These are phyloP conservation scores for Phytophthora colocasiae DNA, from an alignment of 352 stramenopile genomes.

Conservation along the genomic window DNA sequence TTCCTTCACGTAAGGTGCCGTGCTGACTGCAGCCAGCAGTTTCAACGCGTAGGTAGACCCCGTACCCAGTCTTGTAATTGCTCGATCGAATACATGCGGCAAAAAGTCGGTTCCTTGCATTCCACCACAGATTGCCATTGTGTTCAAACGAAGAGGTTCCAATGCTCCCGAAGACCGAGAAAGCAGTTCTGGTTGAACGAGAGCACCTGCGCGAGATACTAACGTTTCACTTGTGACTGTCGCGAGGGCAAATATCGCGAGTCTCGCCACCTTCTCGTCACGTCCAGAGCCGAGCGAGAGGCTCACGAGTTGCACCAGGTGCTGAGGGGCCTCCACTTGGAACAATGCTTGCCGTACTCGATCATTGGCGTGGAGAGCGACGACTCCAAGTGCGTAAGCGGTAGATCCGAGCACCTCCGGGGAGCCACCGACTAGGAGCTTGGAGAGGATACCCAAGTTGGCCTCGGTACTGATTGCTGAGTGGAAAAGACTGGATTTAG, in stretches of 20 bases:
- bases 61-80: constrained; percentile 24
- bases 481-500: constrained; percentile 60
- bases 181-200: constrained; percentile 25
- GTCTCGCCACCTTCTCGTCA: constrained; percentile 46
- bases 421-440: constrained; percentile 65
- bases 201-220: constrained; percentile 24
- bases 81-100: constrained; percentile 34
- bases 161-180: constrained; percentile 6
- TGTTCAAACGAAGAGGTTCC: constrained; percentile 26
- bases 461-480: constrained; percentile 49
- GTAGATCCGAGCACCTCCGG: constrained; percentile 57
- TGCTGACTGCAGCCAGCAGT: constrained; percentile 42
- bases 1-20: constrained; percentile 26
- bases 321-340: constrained; percentile 50
- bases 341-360: constrained; percentile 57
- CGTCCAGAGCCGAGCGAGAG: constrained; percentile 13
- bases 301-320: constrained; percentile 59
- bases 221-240: constrained; percentile 42
- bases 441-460: constrained; percentile 74
- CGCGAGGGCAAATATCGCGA: constrained; percentile 60
- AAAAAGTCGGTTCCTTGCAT: constrained; percentile 28
- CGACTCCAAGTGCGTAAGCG: constrained; percentile 60
- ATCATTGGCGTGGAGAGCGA: constrained; percentile 46
- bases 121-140: constrained; percentile 19
- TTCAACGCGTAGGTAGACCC: constrained; percentile 53